Evolutionary conservation across 805 yeast genomes (phyloP), one percentile per base, ranked within the genome.

Genomic region (Kurtzmaniella fragi): DNA sequence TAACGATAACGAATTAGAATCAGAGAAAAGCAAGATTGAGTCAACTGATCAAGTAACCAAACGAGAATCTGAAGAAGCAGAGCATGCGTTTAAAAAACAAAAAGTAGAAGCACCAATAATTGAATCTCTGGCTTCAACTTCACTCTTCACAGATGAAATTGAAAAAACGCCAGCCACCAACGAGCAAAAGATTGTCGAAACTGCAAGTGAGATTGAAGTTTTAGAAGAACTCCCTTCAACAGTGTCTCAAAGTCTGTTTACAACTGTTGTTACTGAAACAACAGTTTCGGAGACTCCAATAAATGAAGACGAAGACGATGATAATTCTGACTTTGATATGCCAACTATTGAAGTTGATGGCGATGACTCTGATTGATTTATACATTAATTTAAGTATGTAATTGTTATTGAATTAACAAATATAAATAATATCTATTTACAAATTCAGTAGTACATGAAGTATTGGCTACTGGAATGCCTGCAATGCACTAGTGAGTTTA

Each of bases 401-500:
- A 9, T 9, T 13, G 5, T 5, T 17, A 14, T n/a, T 15, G 10
- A n/a, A 15, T 5, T n/a, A 31, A 6, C 5, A 4, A 31, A 11
- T 15, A 15, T 5, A 8, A 10, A 14, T 7, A 15, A 31, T n/a
- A 5, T 7, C 16, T 8, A 8, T 7, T 8, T 29, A 7, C 32
- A 8, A 29, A 13, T 8, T 7, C 13, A 14, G 16, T 8, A 12
- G 32, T 31, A 31, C 17, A 31, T 31, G 32, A 31, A 14, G n/a
- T 20, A 3, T 5, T 3, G 5, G 5, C 32, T 43, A 54, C 33
- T 50, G 55, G 50, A 88, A 88, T 6, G 84, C 81, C 51, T 81
- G 93, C 38, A 88, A 58, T 8, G 91, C 95, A 56, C 91, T 82
- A 29, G 80, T 78, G 26, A 93, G 64, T 59, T 93, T 93, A 10